Evolutionary conservation across 768 basidiomycete genomes (phyloP), one percentile per base, ranked within the genome.

Genomic region (Pisolithus sp.): DNA sequence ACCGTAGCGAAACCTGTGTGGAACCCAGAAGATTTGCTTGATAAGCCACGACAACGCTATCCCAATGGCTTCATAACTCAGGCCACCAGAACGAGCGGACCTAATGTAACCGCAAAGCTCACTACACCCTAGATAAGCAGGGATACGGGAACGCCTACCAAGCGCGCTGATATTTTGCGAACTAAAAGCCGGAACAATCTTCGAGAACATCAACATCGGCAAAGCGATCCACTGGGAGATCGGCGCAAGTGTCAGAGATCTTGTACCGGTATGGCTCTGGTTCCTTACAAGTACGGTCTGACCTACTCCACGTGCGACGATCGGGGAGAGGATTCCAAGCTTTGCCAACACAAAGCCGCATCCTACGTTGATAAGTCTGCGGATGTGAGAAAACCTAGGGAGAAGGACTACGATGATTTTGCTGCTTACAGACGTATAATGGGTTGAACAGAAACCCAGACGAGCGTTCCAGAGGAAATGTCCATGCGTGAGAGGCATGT

Each of bases 1-100:
- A 0, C 86, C 89, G 58, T 82, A 79, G 44, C 86, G 72, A 60
- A 89, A 89, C 24, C 84, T 76, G 59, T 86, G 83, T 1, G 88
- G 88, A 2, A 89, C 85, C 80, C 86, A 89, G 59, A 85, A 88
- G 46, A 85, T 57, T 54, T 78, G 76, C 46, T 77, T 78, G 49
- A 81, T 67, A n/a, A 77, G 44, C 71, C 74, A 82, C 0, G 81
- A 79, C 21, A 83, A 71, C 7, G 64, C 34, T 8, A 81, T 61
- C 7, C 88, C 84, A 5, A 85, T 64, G 2, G 59, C 59, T 53
- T 83, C 76, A 55, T 89, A 89, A 4, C 83, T 47, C 0, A 84
- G 0, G 78, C 81, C n/a, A 86, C 67, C 12, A 86, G 69, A 24
- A 82, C 59, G 12, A 89, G 71, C 2, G 86, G 86, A 4, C 82